Percentiles rank a stretch among this genome's conserved stretches.
Conservation (phyloP, 2,329 filamentous ascomycete species). For the Alternaria tenuissima region DNA sequence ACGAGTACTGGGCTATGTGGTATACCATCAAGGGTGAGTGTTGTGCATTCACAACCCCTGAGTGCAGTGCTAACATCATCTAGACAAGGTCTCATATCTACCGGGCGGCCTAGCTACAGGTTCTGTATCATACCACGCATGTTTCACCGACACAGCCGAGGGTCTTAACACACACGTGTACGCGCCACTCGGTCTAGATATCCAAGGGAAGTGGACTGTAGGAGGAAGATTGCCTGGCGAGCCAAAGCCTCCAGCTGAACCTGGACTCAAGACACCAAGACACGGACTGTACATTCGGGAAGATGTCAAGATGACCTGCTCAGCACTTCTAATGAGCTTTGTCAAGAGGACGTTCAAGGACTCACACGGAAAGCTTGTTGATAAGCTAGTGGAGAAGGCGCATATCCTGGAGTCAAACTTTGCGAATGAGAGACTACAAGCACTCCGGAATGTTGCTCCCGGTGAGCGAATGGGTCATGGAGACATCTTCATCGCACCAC, state of each 20-base stretch:
- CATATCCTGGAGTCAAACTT: slow-evolving; percentile 46
- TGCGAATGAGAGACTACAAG: slow-evolving; percentile 45
- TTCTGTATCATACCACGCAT: slow-evolving; percentile 79
- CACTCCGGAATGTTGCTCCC: slow-evolving; percentile 40
- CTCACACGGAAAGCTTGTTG: slow-evolving; percentile 74
- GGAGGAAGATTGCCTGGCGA: slow-evolving; percentile 77
- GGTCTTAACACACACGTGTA: slow-evolving; percentile 86
- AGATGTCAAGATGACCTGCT: slow-evolving; percentile 84
- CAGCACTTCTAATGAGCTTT: slow-evolving; percentile 76
- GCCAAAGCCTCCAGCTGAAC: slow-evolving; percentile 68
- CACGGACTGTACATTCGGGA: slow-evolving; percentile 82
- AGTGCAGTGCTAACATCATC: slow-evolving; percentile 6
- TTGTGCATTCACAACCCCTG: neutral
- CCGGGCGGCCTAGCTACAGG: slow-evolving; percentile 71
- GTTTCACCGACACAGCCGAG: slow-evolving; percentile 76
- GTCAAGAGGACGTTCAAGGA: slow-evolving; percentile 85
- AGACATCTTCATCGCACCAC: slow-evolving; percentile 47
- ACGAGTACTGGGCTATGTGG: slow-evolving; percentile 79
- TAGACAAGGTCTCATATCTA: slow-evolving; percentile 76
- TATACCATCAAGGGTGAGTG: slow-evolving; percentile 62
- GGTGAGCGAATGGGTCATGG: slow-evolving; percentile 45
- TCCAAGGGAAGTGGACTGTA: slow-evolving; percentile 79
- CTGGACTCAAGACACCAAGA: slow-evolving; percentile 70
- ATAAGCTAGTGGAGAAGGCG: slow-evolving; percentile 53
- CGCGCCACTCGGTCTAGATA: slow-evolving; percentile 81